A percentile compares a stretch with the other conserved stretches of the same genome.
These are phyloP conservation scores for Escovopsis sp. DNA, from an alignment of 2,329 filamentous ascomycete genomes.

Conservation along the genomic window DNA sequence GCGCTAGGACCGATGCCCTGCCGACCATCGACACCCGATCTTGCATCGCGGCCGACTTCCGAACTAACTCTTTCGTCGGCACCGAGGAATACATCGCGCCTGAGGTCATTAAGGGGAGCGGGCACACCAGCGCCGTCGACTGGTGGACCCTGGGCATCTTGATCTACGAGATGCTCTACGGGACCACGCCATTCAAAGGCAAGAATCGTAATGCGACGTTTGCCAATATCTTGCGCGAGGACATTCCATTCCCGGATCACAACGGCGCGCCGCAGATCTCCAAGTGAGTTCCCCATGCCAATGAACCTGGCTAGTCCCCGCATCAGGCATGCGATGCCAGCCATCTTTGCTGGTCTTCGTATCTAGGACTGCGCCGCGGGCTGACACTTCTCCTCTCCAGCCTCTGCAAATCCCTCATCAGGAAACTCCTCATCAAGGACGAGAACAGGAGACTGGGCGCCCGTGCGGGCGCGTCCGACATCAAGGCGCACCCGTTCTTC, in stretches of 20 bases:
- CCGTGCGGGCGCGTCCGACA: constrained; percentile 87
- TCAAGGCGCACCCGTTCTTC: constrained; percentile 95
- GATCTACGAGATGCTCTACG: constrained; percentile 98
- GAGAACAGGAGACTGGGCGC: constrained; percentile 87
- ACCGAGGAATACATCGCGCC: constrained; percentile 98
- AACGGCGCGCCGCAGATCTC: constrained; percentile 71
- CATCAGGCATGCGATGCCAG: too few species aligned
- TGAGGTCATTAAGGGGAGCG: constrained; percentile 96
- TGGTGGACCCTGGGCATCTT: constrained; percentile 98
- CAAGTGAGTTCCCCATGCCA: constrained; percentile 60
- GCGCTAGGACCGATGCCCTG: constrained; percentile 69
- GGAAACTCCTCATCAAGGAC: constrained; percentile 95
- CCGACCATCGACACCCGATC: constrained; percentile 98
- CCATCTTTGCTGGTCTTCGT: too few species aligned
- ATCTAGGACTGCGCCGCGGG: too few species aligned
- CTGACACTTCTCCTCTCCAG: too few species aligned
- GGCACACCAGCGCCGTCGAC: constrained; percentile 94
- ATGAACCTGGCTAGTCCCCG: too few species aligned
- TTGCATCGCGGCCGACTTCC: constrained; percentile 91
- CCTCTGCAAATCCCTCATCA: constrained; percentile 88
- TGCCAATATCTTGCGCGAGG: constrained; percentile 89
- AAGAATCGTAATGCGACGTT: constrained; percentile 98
- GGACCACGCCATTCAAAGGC: constrained; percentile 96
- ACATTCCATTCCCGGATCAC: constrained; percentile 90
- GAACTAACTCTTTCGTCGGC: constrained; percentile 95